Percentiles rank a stretch among this genome's conserved stretches.
These are phyloP conservation scores for Chaetomiaceae sp. DNA, from an alignment of 2,329 filamentous ascomycete species.

Conservation along the genomic window DNA sequence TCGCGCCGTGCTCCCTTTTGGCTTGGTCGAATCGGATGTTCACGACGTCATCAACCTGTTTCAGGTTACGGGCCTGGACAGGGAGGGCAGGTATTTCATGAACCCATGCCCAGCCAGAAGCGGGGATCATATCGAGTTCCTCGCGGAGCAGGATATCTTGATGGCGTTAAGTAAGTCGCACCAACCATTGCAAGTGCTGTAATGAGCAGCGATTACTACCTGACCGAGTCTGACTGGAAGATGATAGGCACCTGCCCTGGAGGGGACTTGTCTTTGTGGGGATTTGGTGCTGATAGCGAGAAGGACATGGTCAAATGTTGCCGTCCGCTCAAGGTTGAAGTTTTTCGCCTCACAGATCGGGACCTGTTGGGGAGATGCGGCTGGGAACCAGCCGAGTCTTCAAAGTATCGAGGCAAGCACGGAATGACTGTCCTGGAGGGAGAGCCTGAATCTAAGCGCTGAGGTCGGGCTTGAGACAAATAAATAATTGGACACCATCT, in stretches of 20 bases:
- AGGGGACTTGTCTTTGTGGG: conserved; percentile 77
- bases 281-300: conserved; percentile 64
- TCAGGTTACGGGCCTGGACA: conserved; percentile 74
- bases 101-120: conserved; percentile 51
- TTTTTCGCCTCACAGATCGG: conserved; percentile 58
- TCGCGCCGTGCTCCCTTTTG: conserved; percentile 64
- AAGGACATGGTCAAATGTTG: conserved; percentile 66
- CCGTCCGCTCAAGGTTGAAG: conserved; percentile 68
- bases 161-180: conserved; percentile 47
- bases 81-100: conserved; percentile 72
- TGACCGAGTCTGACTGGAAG: background rate
- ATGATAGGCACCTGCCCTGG: conserved; percentile 64
- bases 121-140: conserved; percentile 66
- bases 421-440: conserved; percentile 44
- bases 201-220: too few relatives aligned
- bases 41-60: conserved; percentile 86
- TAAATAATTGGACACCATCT: too few relatives aligned
- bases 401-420: conserved; percentile 61
- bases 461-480: too few relatives aligned
- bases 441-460: background rate
- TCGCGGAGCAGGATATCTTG: conserved; percentile 73
- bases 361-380: conserved; percentile 45
- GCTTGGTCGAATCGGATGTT: conserved; percentile 67
- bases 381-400: conserved; percentile 58
- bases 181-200: background rate